These are phyloP conservation scores for Solanum neorickii DNA, from an alignment of 257 asterid genomes.

Conservation along the genomic window DNA sequence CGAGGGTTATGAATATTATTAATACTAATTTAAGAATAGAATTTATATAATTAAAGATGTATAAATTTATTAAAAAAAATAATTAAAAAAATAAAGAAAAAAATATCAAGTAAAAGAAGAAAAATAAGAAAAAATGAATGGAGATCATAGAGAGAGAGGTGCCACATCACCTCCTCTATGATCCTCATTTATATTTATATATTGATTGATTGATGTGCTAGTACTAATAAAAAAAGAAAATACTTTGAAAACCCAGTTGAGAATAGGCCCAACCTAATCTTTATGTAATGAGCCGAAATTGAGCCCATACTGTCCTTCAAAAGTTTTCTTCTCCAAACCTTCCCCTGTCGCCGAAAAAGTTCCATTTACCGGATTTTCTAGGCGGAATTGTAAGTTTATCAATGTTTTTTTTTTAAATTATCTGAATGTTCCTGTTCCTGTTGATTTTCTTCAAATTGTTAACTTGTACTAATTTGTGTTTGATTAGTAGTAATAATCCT, in stretches of 20 bases:
- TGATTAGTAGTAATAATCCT: background rate
- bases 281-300: background rate
- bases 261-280: background rate
- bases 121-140: too few relatives aligned
- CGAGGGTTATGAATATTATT: too few relatives aligned
- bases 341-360: background rate
- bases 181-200: too few relatives aligned
- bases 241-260: background rate
- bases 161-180: too few relatives aligned
- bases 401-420: background rate
- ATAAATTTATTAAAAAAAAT: too few relatives aligned
- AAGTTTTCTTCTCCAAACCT: background rate
- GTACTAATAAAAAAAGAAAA: background rate
- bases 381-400: background rate
- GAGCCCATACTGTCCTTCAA: background rate
- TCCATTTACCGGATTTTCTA: background rate
- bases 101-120: too few relatives aligned
- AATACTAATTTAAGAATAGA: too few relatives aligned
- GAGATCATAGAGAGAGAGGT: too few relatives aligned
- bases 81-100: too few relatives aligned
- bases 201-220: too few relatives aligned
- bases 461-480: background rate
- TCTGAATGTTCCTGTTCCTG: background rate
- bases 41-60: too few relatives aligned
- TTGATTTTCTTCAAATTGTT: background rate